Evolutionary conservation across 768 basidiomycete genomes (phyloP), one percentile per base, ranked within the genome.

Genomic region (Boletus rufocinnamomeus): DNA sequence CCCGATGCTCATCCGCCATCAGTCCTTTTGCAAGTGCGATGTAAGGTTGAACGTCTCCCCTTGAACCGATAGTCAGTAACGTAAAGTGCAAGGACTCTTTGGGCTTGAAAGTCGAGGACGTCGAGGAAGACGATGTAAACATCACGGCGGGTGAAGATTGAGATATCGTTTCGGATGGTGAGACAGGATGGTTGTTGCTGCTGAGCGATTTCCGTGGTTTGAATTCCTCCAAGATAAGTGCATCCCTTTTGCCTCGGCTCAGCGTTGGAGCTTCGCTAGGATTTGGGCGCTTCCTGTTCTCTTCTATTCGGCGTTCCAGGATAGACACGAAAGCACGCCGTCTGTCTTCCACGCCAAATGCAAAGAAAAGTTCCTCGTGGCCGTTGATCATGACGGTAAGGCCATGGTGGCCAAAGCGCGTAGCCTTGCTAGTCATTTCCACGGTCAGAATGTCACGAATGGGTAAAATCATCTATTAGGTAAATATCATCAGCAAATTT

Each of bases 351-450:
- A 88, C 85, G 44, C 82, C 79, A 69, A 99, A 96, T 74, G 98
- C 96, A 66, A 98, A 90, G 79, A 99, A 99, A 11, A 98, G 79
- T 70, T 99, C 97, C 74, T 98, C 97, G 69, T 98, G 93, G 1
- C 96, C 96, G 66, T 90, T 92, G 64, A 99, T 86, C 54, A 97
- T 88, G 56, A 98, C 79, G 34, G 91, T 85, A 21, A 98, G 82
- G 27, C 95, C 96, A 67, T 89, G 84, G 68, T 94, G 93, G 8
- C 91, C 93, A 71, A 98, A 93, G 25, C 91, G 85, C 62, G 91
- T 91, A 2, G 95, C 91, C 72, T 88, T 93, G n/a, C n/a, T n/a
- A 9, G 89, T 86, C 69, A 84, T 89, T 73, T 97, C 91, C 6
- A 84, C 80, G 13, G 91, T 83, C 43, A 98, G 77, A 38, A 98